phyloP scores from a whole-genome alignment of 352 stramenopile species.

The Nannochloropsis limnetica region DNA sequence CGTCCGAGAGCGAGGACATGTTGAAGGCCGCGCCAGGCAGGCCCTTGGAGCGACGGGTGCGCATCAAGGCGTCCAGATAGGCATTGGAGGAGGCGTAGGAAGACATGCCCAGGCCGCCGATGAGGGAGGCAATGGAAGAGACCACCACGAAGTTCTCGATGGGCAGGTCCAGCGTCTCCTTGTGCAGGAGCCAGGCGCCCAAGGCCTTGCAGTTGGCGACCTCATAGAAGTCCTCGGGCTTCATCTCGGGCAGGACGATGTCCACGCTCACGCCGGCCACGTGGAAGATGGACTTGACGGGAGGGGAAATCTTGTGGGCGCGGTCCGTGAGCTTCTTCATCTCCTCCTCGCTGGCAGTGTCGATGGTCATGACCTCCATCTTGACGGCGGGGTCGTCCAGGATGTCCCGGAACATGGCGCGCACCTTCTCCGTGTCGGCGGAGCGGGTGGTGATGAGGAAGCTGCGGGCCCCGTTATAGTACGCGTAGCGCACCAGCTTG shows the following conservation, averaged over 20 bases:
- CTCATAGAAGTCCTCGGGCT: constrained; percentile 27
- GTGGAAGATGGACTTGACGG: constrained; percentile 38
- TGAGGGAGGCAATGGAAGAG: constrained; percentile 37
- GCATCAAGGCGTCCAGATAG: constrained; percentile 36
- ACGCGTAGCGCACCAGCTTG: constrained; percentile 34
- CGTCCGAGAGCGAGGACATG: constrained; percentile 18
- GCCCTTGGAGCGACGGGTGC: constrained; percentile 17
- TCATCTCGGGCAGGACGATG: constrained; percentile 4
- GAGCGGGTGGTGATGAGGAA: constrained; percentile 22
- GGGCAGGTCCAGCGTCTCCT: constrained; percentile 34
- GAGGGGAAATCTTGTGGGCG: neutral
- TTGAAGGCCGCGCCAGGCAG: neutral
- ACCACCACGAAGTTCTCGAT: constrained; percentile 39
- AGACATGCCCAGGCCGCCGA: constrained; percentile 40
- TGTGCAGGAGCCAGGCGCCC: neutral
- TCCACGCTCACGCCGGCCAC: constrained; percentile 39
- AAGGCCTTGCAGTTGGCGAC: constrained; percentile 26
- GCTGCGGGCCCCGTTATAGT: constrained; percentile 15
- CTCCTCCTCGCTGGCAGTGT: neutral
- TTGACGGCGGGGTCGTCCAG: constrained; percentile 20
- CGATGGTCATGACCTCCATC: constrained; percentile 30
- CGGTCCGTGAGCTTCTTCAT: constrained; percentile 33
- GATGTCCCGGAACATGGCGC: constrained; percentile 25
- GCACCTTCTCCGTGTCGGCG: constrained; percentile 25
- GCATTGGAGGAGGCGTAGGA: constrained; percentile 42